Base-by-base conservation (phyloP, 768 basidiomycete genomes). In the Lyophyllum shimeji region DNA sequence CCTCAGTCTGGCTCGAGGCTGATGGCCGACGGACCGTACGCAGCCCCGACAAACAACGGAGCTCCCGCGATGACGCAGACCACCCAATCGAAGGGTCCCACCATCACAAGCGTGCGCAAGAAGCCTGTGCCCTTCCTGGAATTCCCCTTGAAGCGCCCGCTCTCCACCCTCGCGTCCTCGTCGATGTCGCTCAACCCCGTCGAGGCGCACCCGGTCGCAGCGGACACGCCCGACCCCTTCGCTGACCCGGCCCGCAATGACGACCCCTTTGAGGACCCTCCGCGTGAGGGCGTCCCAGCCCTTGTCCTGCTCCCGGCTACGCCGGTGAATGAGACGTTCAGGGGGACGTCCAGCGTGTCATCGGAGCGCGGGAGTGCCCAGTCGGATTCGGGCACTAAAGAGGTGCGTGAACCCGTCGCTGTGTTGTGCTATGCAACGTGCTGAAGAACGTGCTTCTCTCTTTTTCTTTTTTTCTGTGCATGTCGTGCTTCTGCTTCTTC, bases 241-340 rank as follows among this genome's bases (percentile, higher is more conserved):
- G 59, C 53, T 12, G 60, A 64, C 29, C 60, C 63, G 18, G 43
- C 21, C 21, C 34, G 37, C 24, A 63, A 63, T 39, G 9, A 29
- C 29, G 9, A 29, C 29, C 63, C 63, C 21, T 63, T 63, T 24
- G 63, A 63, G 39, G 63, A 63, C 51, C 52, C 60, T 25, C 33
- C 20, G n/a, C 44, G 23, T 13, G 39, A 42, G 13, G 49, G 18
- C 47, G 29, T 56, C 33, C 48, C 59, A 11, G 39, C 50, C 44
- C 52, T 58, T n/a, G 31, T 56, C 23, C 46, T 60, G 18, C 25
- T 33, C 17, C 56, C 61, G 44, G 53, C 56, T 1, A 49, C 54
- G 7, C 59, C 59, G 3, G 40, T 51, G n/a, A 50, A 8, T 23
- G 50, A 46, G 5, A 18, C 13, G 1, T 6, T 25, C 9, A 57